Conservation (phyloP, 2,329 filamentous ascomycete species). For the Ophiobolus disseminans region DNA sequence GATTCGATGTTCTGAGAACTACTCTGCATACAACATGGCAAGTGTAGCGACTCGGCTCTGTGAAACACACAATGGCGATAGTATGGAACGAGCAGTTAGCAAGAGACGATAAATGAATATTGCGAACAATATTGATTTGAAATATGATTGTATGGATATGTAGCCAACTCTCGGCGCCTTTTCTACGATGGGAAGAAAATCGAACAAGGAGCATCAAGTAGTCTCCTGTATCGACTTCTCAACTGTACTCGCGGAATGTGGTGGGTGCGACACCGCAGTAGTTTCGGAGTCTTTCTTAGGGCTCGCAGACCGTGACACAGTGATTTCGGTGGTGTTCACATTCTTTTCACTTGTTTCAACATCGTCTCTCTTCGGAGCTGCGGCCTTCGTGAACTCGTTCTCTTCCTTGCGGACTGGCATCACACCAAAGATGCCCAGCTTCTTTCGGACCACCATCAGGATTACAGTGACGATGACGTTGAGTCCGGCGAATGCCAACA, state of each 20-base stretch:
- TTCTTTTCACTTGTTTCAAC: background rate
- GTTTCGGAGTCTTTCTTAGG: background rate
- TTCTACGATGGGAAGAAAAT: too few relatives aligned
- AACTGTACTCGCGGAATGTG: too few relatives aligned
- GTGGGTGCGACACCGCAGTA: background rate
- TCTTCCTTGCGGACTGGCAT: conserved; percentile 27
- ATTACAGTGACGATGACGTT: conserved; percentile 32
- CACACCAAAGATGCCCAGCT: conserved; percentile 28
- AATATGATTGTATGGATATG: too few relatives aligned
- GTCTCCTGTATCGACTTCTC: too few relatives aligned
- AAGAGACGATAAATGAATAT: too few relatives aligned
- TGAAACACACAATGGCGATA: too few relatives aligned
- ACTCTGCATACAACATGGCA: too few relatives aligned
- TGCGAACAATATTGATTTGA: too few relatives aligned
- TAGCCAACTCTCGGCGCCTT: too few relatives aligned
- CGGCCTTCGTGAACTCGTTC: conserved; percentile 32
- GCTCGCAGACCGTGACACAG: background rate
- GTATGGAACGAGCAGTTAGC: too few relatives aligned
- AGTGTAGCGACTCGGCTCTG: too few relatives aligned
- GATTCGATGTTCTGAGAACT: background rate
- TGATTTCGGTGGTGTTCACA: background rate
- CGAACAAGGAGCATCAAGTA: too few relatives aligned
- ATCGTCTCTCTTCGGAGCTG: conserved; percentile 5
- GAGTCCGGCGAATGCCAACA: conserved; percentile 33
- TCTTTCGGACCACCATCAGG: conserved; percentile 31